Base-by-base conservation (phyloP, 2,329 filamentous ascomycete genomes). In the Pseudogymnoascus verrucosus region DNA sequence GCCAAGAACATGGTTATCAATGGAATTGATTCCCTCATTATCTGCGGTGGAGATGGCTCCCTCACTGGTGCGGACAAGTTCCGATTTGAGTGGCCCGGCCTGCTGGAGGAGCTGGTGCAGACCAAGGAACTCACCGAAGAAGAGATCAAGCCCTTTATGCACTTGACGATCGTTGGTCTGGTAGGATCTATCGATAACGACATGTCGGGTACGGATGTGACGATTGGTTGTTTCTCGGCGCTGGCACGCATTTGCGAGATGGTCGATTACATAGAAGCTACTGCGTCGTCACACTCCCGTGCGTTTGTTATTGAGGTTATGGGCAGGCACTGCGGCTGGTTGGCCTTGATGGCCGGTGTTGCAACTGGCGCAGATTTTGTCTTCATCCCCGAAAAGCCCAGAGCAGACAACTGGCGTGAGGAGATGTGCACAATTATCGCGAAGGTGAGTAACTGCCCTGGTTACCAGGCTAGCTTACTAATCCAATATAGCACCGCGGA, bases 101-200 rank as follows among this genome's bases (percentile, higher is more conserved):
- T 99, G 67, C 76, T 99, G 65, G 80, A 90, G 62, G 95, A 99
- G 79, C 84, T 99, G 66, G 89, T 98, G 37, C 74, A 84, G 60
- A 89, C 78, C 2, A 86, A 87, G 62, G 83, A 93, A 72, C 81
- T 97, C 70, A 88, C 85, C 5, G 72, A 79, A 47, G 84, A 88
- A 64, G 88, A 96, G 74, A 78, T 91, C 65, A 80, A 85, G 54
- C 89, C 90, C 1, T 96, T 91, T 81, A 83, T 84, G 72, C 87
- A 96, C 69, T 84, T 99, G 73, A 99, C 98, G 77, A 96, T 99
- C 69, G 93, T 98, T 62, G 95, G 95, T 59, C 81, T 98, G 61
- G 95, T 99, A 28, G 95, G 95, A 64, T 96, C 92, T 62, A 99
- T 99, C 73, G 95, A 99, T 82, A 99, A 99, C 74, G 95, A 99